Evolutionary conservation across 169 alveolate species (phyloP), one percentile per base, ranked within the genome.

Genomic region (Babesia microti): DNA sequence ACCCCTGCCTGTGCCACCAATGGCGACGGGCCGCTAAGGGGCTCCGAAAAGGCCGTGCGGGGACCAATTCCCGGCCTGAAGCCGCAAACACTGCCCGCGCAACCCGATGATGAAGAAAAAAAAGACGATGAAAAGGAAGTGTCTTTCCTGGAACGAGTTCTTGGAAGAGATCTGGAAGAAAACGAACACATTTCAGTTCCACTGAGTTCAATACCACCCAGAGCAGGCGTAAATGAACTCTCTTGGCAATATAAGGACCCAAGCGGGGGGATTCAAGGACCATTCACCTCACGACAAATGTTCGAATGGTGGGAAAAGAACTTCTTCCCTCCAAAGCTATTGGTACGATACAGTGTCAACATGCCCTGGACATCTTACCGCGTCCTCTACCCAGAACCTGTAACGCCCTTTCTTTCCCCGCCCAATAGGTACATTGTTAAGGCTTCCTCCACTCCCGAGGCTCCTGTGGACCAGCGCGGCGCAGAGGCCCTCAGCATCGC

Each of bases 221-320:
- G 6, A n/a, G 34, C 41, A 9, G 29, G 1, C 14, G 40, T 50
- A 0, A 45, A 54, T 9, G 48, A 48, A n/a, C 36, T 65, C 19
- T 58, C 53, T 19, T 78, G 87, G 87, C 87, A 72, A 40, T 78
- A 78, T 52, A 72, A 56, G 68, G 87, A 78, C 33, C 78, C 78
- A 12, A 59, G 67, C 29, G 87, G 87, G 5, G 48, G 49, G 47
- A 54, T 78, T 21, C 87, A 78, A 41, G 87, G 87, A 0, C 84
- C 84, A 4, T 78, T 72, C 29, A 45, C 84, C 17, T 72, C 84
- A 7, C 65, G 61, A 17, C 81, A 72, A 14, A 78, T 78, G 87
- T 68, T 67, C 60, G 56, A 39, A 34, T 78, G 87, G 87, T 72
- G 72, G 61, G 39, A 33, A 14, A 50, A 54, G 61, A 72, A 72